phyloP scores from a whole-genome alignment of 441 rosid species.

The Hura crepitans region DNA sequence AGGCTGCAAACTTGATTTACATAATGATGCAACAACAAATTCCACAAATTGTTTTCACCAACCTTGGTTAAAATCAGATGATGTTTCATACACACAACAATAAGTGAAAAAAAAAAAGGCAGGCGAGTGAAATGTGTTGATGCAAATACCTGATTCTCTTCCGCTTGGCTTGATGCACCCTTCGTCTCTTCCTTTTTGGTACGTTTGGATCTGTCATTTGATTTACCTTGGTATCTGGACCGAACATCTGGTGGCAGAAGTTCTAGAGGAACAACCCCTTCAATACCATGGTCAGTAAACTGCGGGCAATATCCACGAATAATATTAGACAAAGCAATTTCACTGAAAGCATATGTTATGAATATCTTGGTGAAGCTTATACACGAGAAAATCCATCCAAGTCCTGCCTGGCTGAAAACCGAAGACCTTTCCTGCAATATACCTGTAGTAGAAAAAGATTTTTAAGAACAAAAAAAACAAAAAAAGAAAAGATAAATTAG shows the following conservation, averaged over 20 bases:
- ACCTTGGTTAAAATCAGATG: not conserved
- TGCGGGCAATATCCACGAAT: slow-evolving; percentile 33
- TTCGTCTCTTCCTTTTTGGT: slow-evolving; percentile 83
- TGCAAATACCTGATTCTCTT: slow-evolving; percentile 62
- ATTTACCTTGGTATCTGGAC: slow-evolving; percentile 80
- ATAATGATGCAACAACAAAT: not conserved
- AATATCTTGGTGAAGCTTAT: slow-evolving; percentile 24
- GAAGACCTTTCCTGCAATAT: slow-evolving; percentile 98
- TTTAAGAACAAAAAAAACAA: not conserved
- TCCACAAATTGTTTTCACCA: not conserved
- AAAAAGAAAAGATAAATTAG: not conserved
- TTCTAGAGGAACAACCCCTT: slow-evolving; percentile 93
- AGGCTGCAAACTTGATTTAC: not conserved
- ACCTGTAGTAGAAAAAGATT: slow-evolving; percentile 44
- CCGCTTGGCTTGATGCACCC: slow-evolving; percentile 48
- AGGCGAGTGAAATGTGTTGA: not conserved
- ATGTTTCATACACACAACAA: too few species aligned
- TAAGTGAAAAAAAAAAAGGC: too few species aligned
- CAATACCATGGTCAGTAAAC: slow-evolving; percentile 91
- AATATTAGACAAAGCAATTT: slow-evolving; percentile 13
- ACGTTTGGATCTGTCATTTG: slow-evolving; percentile 78
- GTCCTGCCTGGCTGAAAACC: slow-evolving; percentile 91
- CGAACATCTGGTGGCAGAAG: slow-evolving; percentile 70
- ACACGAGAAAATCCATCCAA: slow-evolving; percentile 94
- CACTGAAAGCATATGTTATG: not conserved